A percentile compares a stretch with the other conserved stretches of the same genome.
These are phyloP conservation scores for Kitagawia praeruptora DNA, from an alignment of 129 eudicot genomes.

Conservation along the genomic window DNA sequence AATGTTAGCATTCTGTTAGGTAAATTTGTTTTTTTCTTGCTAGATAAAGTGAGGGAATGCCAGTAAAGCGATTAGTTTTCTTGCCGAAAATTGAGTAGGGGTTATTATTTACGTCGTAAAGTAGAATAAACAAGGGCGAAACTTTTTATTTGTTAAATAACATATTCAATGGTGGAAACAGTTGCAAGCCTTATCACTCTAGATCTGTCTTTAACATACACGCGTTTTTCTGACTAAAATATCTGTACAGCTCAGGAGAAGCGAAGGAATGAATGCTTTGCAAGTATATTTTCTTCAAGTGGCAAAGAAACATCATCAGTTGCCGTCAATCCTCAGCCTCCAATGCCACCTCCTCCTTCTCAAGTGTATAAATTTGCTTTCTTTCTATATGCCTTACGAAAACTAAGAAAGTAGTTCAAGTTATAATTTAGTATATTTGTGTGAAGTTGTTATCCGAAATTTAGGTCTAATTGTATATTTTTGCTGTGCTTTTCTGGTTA, in stretches of 20 bases:
- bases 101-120: not conserved
- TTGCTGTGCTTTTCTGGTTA: conserved; percentile 10
- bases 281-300: conserved; percentile 53
- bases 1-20: no score
- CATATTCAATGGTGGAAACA: not conserved
- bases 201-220: not conserved
- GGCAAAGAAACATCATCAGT: conserved; percentile 66
- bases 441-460: not conserved
- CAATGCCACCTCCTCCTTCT: conserved; percentile 78
- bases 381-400: not conserved
- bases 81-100: no score
- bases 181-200: not conserved
- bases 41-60: no score
- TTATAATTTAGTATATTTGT: not conserved
- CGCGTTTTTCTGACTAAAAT: not conserved
- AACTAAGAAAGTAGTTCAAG: not conserved
- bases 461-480: not conserved
- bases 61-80: not conserved
- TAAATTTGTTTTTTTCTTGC: no score
- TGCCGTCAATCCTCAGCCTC: conserved; percentile 55
- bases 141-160: not conserved
- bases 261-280: conserved; percentile 43
- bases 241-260: conserved; percentile 27
- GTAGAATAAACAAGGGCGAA: not conserved
- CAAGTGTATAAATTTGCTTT: conserved; percentile 46